Conservation (phyloP, 805 yeast species). For the Saccharomyces kudriavzevii region DNA sequence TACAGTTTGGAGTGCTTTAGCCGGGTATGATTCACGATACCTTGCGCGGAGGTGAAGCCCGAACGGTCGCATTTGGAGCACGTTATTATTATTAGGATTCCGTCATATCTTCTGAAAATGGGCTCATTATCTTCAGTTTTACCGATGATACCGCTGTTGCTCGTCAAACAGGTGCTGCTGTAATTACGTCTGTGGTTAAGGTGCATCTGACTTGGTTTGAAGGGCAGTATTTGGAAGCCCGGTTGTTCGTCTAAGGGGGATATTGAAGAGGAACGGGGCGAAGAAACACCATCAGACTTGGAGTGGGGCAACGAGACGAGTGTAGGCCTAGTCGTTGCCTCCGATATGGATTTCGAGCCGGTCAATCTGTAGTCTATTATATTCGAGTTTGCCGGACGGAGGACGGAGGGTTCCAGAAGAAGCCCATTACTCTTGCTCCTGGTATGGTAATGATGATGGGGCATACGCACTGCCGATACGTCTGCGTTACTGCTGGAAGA, state of each 20-base stretch:
- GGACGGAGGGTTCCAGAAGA: constrained; percentile 9
- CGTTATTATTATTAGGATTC: constrained; percentile 56
- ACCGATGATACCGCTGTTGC: constrained; percentile 42
- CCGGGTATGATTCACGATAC: constrained; percentile 69
- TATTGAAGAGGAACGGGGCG: background rate
- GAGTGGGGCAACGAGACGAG: background rate
- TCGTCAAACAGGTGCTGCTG: constrained; percentile 34
- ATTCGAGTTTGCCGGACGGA: constrained; percentile 16
- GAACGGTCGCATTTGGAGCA: constrained; percentile 62
- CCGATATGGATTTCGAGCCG: constrained; percentile 1
- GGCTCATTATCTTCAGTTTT: constrained; percentile 37
- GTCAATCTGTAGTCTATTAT: constrained; percentile 6
- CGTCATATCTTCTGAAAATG: constrained; percentile 60
- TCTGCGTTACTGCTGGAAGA: constrained; percentile 8
- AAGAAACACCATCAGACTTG: background rate
- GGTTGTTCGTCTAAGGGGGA: background rate
- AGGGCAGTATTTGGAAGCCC: constrained; percentile 9
- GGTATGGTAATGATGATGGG: constrained; percentile 26
- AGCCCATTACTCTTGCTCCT: constrained; percentile 28
- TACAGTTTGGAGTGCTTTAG: constrained; percentile 66
- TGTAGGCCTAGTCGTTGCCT: background rate
- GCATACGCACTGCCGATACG: constrained; percentile 1
- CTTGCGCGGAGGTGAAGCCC: constrained; percentile 73
- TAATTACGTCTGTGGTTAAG: constrained; percentile 27
- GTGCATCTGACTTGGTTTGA: constrained; percentile 19